phyloP scores from a whole-genome alignment of 495 filamentous ascomycete species.

The Staphylotrichum tortipilum region DNA sequence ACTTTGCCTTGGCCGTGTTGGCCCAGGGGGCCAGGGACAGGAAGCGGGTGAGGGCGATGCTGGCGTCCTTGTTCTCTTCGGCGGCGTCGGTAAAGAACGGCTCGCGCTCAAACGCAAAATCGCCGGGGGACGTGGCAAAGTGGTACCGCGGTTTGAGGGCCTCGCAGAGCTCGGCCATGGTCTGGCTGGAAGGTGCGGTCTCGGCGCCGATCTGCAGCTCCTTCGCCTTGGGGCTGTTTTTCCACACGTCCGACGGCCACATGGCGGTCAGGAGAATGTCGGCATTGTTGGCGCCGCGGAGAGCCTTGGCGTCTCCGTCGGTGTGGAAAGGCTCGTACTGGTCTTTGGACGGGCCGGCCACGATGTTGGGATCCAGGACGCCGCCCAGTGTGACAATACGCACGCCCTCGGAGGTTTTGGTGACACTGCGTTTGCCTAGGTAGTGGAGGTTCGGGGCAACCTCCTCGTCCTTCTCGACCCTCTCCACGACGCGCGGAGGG shows the following conservation, averaged over 20 bases:
- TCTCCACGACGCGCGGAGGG: constrained; percentile 58
- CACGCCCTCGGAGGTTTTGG: constrained; percentile 85
- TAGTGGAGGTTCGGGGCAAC: constrained; percentile 82
- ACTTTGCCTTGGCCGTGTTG: constrained; percentile 67
- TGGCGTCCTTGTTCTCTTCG: constrained; percentile 23
- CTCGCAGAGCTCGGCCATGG: constrained; percentile 65
- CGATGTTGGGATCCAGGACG: constrained; percentile 43
- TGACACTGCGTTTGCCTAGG: constrained; percentile 71
- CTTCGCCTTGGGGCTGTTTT: constrained; percentile 38
- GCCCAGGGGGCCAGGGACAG: constrained; percentile 73
- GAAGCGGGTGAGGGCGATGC: constrained; percentile 68
- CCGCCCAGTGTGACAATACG: constrained; percentile 78
- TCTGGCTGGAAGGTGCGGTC: constrained; percentile 31
- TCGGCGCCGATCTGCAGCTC: constrained; percentile 41
- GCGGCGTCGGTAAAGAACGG: constrained; percentile 66
- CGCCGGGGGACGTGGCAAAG: constrained; percentile 55
- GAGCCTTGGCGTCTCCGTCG: constrained; percentile 61
- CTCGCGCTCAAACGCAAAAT: constrained; percentile 78
- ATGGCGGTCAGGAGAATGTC: constrained; percentile 80
- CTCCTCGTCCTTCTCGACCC: constrained; percentile 62
- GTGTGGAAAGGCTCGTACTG: constrained; percentile 62
- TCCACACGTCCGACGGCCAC: constrained; percentile 70
- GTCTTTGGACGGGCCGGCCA: constrained; percentile 48
- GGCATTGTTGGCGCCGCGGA: constrained; percentile 62
- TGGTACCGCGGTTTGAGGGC: constrained; percentile 81